Conservation (phyloP, 495 filamentous ascomycete genomes). For the Hypoxylon cercidicola region DNA sequence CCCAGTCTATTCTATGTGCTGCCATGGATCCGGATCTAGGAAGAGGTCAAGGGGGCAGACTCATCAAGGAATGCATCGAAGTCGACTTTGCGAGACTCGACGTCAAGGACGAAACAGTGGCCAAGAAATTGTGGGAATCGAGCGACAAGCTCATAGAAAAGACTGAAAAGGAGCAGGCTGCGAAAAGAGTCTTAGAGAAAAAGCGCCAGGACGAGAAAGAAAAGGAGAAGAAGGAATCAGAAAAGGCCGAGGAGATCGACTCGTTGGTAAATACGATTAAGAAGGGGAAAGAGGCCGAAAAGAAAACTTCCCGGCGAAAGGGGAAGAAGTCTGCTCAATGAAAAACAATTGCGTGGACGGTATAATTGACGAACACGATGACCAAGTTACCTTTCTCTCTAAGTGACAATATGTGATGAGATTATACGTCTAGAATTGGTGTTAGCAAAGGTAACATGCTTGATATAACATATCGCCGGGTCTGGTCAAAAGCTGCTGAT, state of each 20-base stretch:
- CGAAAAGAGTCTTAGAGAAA: slow-evolving; percentile 71
- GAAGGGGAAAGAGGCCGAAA: slow-evolving; percentile 51
- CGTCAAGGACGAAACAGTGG: slow-evolving; percentile 78
- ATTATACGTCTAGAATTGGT: too few relatives aligned
- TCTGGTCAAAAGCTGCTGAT: too few relatives aligned
- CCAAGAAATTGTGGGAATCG: slow-evolving; percentile 86
- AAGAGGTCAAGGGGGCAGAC: slow-evolving; percentile 69
- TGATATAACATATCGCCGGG: too few relatives aligned
- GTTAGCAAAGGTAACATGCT: too few relatives aligned
- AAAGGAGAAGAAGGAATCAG: slow-evolving; percentile 54
- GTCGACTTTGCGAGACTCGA: slow-evolving; percentile 75
- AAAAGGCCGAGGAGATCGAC: slow-evolving; percentile 59
- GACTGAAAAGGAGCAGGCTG: slow-evolving; percentile 82
- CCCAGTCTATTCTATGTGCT: slow-evolving; percentile 86
- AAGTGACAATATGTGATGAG: too few relatives aligned
- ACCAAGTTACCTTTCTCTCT: too few relatives aligned
- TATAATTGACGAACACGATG: slow-evolving; percentile 8
- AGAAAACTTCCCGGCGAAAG: slow-evolving; percentile 48
- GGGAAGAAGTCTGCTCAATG: slow-evolving; percentile 47
- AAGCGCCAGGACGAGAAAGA: slow-evolving; percentile 68
- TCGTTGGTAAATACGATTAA: slow-evolving; percentile 53
- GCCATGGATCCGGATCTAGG: slow-evolving; percentile 80
- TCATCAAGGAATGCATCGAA: slow-evolving; percentile 90
- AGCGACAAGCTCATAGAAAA: slow-evolving; percentile 87
- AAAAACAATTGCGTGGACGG: slow-evolving; percentile 1